phyloP scores from a whole-genome alignment of 345 rosid genomes.

The sweet orange (Citrus sinensis) region DNA sequence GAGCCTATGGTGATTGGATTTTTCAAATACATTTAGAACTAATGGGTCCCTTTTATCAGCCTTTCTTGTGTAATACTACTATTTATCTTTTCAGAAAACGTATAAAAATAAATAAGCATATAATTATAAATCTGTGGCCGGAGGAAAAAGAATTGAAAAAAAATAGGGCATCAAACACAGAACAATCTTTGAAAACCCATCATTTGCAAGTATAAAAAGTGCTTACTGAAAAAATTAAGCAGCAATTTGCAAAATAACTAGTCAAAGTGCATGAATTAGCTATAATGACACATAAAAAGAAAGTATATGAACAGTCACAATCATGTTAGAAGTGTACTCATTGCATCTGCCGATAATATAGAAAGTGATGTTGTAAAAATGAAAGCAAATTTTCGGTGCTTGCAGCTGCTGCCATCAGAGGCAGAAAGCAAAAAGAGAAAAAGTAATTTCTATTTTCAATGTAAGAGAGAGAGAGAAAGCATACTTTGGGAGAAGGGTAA shows the following conservation, averaged over 20 bases:
- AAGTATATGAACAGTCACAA: conserved; percentile 29
- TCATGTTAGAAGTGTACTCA: conserved; percentile 32
- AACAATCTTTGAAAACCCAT: not conserved
- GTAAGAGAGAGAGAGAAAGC: not conserved
- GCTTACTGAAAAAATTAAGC: not conserved
- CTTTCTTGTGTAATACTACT: conserved; percentile 13
- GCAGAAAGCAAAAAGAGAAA: not conserved
- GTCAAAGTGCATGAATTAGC: conserved; percentile 21
- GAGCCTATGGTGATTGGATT: not conserved
- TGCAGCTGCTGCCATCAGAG: not conserved
- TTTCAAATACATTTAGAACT: not conserved
- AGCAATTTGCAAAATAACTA: conserved; percentile 11
- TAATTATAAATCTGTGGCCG: conserved; percentile 4
- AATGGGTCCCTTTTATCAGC: conserved; percentile 23
- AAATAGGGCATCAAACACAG: not conserved
- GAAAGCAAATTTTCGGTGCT: not conserved
- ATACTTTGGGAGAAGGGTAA: conserved; percentile 59
- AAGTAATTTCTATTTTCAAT: not conserved
- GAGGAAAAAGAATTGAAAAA: not conserved
- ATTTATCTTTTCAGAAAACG: conserved; percentile 1
- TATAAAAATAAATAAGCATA: not conserved
- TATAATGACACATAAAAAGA: conserved; percentile 22
- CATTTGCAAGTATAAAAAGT: not conserved
- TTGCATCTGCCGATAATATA: conserved; percentile 18
- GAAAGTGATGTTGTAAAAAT: not conserved